phyloP scores from a whole-genome alignment of 192 early-diverging fungal species.

The Rhizophagus clarus region DNA sequence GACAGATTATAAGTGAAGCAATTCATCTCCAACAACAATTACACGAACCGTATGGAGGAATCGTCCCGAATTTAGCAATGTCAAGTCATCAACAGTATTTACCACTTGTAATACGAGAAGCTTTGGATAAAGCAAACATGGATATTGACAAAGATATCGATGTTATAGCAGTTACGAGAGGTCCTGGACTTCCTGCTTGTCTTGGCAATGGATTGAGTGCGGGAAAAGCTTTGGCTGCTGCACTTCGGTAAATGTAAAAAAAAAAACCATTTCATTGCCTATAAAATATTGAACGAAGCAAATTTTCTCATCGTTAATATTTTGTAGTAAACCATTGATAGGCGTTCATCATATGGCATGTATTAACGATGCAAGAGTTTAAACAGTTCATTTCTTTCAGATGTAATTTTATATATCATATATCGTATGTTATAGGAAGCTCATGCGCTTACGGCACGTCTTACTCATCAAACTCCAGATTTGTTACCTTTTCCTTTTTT shows the following conservation, averaged over 20 bases:
- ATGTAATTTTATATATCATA: neutral
- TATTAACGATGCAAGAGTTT: neutral
- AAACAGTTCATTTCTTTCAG: neutral
- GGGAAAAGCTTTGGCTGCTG: constrained; percentile 73
- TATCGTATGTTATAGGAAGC: constrained; percentile 54
- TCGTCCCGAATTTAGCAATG: constrained; percentile 71
- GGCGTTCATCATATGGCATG: constrained; percentile 80
- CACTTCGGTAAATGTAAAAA: constrained; percentile 35
- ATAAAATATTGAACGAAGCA: neutral
- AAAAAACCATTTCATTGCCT: neutral
- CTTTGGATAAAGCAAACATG: constrained; percentile 57
- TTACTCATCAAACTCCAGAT: constrained; percentile 46
- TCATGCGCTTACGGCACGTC: constrained; percentile 75
- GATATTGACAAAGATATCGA: constrained; percentile 58
- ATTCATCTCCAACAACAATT: constrained; percentile 63
- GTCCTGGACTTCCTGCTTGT: constrained; percentile 72
- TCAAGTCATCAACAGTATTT: constrained; percentile 64
- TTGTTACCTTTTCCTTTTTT: constrained; percentile 62
- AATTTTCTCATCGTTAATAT: neutral
- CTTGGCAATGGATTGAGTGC: constrained; percentile 71
- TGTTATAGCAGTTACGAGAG: constrained; percentile 74
- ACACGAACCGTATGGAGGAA: constrained; percentile 76
- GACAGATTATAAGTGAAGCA: constrained; percentile 64
- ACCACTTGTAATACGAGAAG: constrained; percentile 62
- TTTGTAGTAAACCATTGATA: constrained; percentile 60